These are phyloP conservation scores for Calonectria pseudoreteaudii DNA, from an alignment of 2,329 filamentous ascomycete genomes.

Conservation along the genomic window DNA sequence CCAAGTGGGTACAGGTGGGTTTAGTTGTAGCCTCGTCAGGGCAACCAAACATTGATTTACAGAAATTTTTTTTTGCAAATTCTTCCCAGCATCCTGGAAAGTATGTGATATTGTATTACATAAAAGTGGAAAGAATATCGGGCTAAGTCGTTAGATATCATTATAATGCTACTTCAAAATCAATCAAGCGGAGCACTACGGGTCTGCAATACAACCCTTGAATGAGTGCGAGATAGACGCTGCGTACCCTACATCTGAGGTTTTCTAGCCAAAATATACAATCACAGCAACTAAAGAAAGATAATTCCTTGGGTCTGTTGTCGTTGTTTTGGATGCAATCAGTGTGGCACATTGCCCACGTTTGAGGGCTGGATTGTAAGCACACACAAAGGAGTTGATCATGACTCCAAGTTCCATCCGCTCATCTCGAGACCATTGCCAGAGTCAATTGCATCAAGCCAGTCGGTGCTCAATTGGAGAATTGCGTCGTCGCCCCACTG, in stretches of 20 bases:
- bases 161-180: background rate
- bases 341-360: background rate
- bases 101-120: background rate
- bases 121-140: background rate
- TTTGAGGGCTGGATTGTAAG: background rate
- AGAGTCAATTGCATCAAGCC: slow-evolving; percentile 32
- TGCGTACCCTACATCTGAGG: background rate
- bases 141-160: background rate
- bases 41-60: background rate
- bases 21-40: background rate
- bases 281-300: background rate
- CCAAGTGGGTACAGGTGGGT: background rate
- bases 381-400: background rate
- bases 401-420: slow-evolving; percentile 7
- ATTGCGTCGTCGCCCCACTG: slow-evolving; percentile 39
- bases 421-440: slow-evolving; percentile 1
- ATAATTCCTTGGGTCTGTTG: background rate
- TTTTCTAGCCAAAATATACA: background rate
- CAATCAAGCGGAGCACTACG: background rate
- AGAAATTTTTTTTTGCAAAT: background rate
- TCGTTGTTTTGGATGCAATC: background rate
- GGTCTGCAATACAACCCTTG: background rate
- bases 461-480: slow-evolving; percentile 38
- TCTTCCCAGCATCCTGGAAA: background rate
- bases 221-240: background rate